Evolutionary conservation across 129 eudicot genomes (phyloP).

Genomic region (Flaveria robusta): DNA sequence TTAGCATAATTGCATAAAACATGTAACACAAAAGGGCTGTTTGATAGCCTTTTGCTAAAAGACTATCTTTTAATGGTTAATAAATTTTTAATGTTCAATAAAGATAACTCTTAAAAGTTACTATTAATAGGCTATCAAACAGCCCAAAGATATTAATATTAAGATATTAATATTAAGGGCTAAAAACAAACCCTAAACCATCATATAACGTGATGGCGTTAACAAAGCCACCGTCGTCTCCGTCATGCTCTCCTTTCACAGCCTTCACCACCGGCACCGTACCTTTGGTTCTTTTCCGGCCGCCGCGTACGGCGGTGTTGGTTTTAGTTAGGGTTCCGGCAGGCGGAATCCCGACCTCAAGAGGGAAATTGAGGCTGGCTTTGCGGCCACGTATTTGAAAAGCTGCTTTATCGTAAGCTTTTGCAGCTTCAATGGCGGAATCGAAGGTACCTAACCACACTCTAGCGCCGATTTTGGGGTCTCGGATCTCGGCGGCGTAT

Average conservation of each 20-base stretch:
- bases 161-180: too few relatives aligned
- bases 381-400: conserved; percentile 20
- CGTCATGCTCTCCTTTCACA: conserved; percentile 1
- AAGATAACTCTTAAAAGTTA: too few relatives aligned
- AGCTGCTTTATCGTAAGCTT: conserved; percentile 33
- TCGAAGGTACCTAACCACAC: conserved; percentile 32
- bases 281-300: background rate
- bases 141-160: too few relatives aligned
- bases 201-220: conserved; percentile 14
- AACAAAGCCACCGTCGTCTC: background rate
- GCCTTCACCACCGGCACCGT: background rate
- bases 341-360: background rate
- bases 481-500: conserved; percentile 41
- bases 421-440: conserved; percentile 31
- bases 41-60: too few relatives aligned
- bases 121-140: too few relatives aligned
- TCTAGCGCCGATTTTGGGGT: conserved; percentile 31
- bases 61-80: too few relatives aligned
- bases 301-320: background rate
- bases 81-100: too few relatives aligned
- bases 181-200: conserved; percentile 11
- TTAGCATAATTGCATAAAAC: background rate
- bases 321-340: background rate
- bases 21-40: too few relatives aligned
- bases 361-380: conserved; percentile 31